A percentile compares a stretch with the other conserved stretches of the same genome.
Conservation (phyloP, 305 asterid species). For the Monarda citriodora region DNA sequence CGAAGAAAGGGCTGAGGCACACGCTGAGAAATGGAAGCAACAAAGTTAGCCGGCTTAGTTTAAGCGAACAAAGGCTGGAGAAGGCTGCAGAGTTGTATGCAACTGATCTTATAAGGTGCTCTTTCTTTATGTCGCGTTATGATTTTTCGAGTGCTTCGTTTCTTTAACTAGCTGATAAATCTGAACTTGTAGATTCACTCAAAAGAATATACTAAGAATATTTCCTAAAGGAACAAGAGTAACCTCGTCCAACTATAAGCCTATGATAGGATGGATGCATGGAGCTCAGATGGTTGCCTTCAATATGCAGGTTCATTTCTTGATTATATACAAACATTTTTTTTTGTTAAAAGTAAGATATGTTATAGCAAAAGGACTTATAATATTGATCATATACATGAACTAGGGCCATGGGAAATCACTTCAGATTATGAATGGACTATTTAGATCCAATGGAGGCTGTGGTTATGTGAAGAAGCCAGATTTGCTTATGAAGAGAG, state of each 20-base stretch:
- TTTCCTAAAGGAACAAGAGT: slow-evolving; percentile 84
- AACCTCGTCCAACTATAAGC: slow-evolving; percentile 78
- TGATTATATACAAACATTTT: not conserved
- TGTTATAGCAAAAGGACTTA: not conserved
- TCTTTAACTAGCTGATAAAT: not conserved
- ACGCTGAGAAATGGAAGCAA: slow-evolving; percentile 38
- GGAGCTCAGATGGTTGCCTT: slow-evolving; percentile 98
- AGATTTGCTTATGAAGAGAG: slow-evolving; percentile 55
- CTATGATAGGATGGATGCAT: slow-evolving; percentile 80
- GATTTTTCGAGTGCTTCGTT: not conserved
- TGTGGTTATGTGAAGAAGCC: slow-evolving; percentile 90
- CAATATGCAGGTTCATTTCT: slow-evolving; percentile 67
- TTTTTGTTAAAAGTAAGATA: too few relatives aligned
- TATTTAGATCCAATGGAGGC: slow-evolving; percentile 87
- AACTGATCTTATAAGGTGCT: slow-evolving; percentile 67
- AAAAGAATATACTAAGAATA: slow-evolving; percentile 66
- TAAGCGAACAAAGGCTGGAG: slow-evolving; percentile 79
- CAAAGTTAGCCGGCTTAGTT: slow-evolving; percentile 72
- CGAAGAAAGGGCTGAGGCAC: slow-evolving; percentile 54
- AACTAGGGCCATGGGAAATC: slow-evolving; percentile 77
- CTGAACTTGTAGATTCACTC: slow-evolving; percentile 57
- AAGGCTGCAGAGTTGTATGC: slow-evolving; percentile 64
- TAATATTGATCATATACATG: not conserved
- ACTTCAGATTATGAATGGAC: slow-evolving; percentile 87
- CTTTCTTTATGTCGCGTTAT: not conserved